phyloP scores from a whole-genome alignment of 2,329 filamentous ascomycete species.

The Calonectria pseudoreteaudii region DNA sequence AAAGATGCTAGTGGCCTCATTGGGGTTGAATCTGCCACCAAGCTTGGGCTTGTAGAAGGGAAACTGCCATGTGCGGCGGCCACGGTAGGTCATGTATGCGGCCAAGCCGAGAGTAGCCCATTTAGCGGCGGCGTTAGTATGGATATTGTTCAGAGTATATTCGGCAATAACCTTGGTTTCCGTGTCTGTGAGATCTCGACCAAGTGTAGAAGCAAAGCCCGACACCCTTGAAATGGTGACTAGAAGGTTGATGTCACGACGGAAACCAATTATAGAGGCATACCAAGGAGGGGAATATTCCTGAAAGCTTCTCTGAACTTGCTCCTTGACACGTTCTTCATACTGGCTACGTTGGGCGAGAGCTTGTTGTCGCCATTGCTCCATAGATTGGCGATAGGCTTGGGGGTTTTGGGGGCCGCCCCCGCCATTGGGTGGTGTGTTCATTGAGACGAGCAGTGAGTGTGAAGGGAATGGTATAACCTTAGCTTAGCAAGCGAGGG shows the following conservation, averaged over 20 bases:
- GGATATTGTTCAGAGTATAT: constrained; percentile 46
- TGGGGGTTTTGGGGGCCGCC: constrained; percentile 33
- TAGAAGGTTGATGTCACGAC: constrained; percentile 42
- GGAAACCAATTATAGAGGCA: constrained; percentile 45
- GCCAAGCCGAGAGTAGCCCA: constrained; percentile 41
- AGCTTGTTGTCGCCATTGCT: constrained; percentile 47
- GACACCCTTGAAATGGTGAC: constrained; percentile 44
- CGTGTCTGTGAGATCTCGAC: constrained; percentile 48
- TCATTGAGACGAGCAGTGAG: constrained; percentile 29
- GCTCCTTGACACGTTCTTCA: constrained; percentile 45
- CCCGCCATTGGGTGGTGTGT: constrained; percentile 30
- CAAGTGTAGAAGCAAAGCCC: constrained; percentile 44
- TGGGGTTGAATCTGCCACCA: constrained; percentile 41
- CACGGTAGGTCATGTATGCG: constrained; percentile 44
- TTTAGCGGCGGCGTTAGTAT: constrained; percentile 47
- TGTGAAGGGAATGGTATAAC: background rate
- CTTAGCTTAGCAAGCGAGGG: background rate
- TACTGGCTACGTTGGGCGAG: constrained; percentile 45
- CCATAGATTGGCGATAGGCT: constrained; percentile 42
- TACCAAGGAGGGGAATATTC: constrained; percentile 49
- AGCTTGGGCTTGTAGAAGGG: constrained; percentile 45
- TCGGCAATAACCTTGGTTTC: constrained; percentile 52
- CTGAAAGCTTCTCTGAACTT: constrained; percentile 47
- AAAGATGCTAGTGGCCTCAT: constrained; percentile 43
- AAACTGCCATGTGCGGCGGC: constrained; percentile 43